phyloP scores from a whole-genome alignment of 306 rosid genomes.

The Carpinus viminea region DNA sequence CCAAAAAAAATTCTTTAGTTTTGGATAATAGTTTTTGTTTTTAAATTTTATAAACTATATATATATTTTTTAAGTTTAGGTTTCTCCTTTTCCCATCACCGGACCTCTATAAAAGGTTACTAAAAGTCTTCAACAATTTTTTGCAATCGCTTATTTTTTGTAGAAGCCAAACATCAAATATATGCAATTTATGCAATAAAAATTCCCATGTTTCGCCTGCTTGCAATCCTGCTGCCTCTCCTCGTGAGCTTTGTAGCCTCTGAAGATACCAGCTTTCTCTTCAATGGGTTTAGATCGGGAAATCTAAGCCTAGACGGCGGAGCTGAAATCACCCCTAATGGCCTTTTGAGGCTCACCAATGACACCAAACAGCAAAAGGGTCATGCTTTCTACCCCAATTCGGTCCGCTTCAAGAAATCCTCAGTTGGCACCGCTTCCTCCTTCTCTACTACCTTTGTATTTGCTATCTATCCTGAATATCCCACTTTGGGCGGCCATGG shows the following conservation, averaged over 20 bases:
- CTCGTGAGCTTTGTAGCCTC: not conserved
- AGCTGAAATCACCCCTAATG: conserved; percentile 40
- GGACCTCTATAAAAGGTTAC: too few species aligned
- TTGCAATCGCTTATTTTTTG: too few species aligned
- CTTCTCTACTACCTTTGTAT: conserved; percentile 65
- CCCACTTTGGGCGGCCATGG: conserved; percentile 56
- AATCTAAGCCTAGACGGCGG: conserved; percentile 47
- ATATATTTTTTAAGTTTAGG: too few species aligned
- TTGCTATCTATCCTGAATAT: conserved; percentile 45
- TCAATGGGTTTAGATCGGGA: conserved; percentile 46
- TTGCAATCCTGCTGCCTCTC: too few species aligned
- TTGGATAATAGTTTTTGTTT: too few species aligned
- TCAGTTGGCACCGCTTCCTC: conserved; percentile 32
- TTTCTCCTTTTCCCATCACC: too few species aligned
- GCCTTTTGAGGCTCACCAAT: conserved; percentile 61
- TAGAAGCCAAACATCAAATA: too few species aligned
- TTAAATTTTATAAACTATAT: too few species aligned
- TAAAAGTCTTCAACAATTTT: too few species aligned
- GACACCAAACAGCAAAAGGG: conserved; percentile 40
- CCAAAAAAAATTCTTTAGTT: too few species aligned
- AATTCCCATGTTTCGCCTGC: too few species aligned
- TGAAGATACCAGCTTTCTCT: conserved; percentile 41
- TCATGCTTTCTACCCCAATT: conserved; percentile 52
- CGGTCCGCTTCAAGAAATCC: conserved; percentile 48
- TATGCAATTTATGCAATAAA: too few species aligned